Percentiles rank a stretch among this genome's conserved stretches.
These are phyloP conservation scores for Debaryomyces prosopidis DNA, from an alignment of 805 yeast species.

Conservation along the genomic window DNA sequence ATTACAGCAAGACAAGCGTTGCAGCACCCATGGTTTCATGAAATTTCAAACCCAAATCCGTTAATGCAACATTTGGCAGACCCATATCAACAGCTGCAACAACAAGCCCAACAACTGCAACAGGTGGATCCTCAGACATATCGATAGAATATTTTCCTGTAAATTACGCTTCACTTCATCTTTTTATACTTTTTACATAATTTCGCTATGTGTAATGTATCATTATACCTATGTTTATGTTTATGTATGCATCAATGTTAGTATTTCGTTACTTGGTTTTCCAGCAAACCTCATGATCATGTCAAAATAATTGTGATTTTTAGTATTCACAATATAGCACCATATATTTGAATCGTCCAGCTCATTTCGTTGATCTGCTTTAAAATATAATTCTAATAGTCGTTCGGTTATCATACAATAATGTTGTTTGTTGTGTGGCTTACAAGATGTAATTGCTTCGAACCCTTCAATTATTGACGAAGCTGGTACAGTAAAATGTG, in stretches of 20 bases:
- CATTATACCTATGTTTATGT: neutral
- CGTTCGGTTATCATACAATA: neutral
- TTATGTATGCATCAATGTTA: conserved; percentile 4
- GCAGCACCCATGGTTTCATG: conserved; percentile 81
- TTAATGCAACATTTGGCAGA: conserved; percentile 32
- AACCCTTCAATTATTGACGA: neutral
- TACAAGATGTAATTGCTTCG: neutral
- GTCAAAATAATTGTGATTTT: conserved; percentile 7
- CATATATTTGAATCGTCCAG: conserved; percentile 7
- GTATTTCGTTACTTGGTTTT: conserved; percentile 7
- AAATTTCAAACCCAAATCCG: conserved; percentile 50
- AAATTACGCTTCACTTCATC: conserved; percentile 1
- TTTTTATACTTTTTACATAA: neutral
- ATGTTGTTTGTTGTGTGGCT: neutral
- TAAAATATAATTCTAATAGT: neutral
- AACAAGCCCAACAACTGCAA: conserved; percentile 11
- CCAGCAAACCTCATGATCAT: conserved; percentile 7
- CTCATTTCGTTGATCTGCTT: neutral
- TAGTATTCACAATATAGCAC: conserved; percentile 5
- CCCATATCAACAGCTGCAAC: conserved; percentile 31
- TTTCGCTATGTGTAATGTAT: neutral
- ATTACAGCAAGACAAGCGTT: conserved; percentile 61
- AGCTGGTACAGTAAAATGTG: neutral
- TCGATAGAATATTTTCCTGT: conserved; percentile 1
- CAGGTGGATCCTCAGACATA: conserved; percentile 2